These are phyloP conservation scores for Tulasnella sp. DNA, from an alignment of 768 basidiomycete species.

Conservation along the genomic window DNA sequence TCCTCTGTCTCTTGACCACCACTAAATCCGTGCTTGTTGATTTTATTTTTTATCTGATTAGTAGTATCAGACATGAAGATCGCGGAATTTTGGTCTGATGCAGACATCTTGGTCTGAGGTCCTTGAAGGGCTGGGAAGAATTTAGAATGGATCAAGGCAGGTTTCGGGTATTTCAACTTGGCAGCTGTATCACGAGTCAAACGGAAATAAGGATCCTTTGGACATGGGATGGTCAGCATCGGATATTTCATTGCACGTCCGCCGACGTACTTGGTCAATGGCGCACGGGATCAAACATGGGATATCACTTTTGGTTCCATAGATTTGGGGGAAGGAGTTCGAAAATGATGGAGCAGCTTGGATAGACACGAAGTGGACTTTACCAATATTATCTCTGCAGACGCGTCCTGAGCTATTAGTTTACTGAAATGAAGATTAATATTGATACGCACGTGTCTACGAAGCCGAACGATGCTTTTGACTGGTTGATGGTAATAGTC, in stretches of 20 bases:
- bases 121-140: constrained; percentile 99
- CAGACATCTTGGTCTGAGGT: constrained; percentile 98
- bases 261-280: constrained; percentile 60
- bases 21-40: constrained; percentile 91
- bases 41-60: constrained; percentile 92
- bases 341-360: constrained; percentile 96
- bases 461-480: constrained; percentile 94
- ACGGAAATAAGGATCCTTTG: constrained; percentile 81
- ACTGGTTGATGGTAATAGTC: constrained; percentile 85
- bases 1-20: constrained; percentile 94
- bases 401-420: background rate
- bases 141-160: constrained; percentile 80
- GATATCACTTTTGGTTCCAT: constrained; percentile 65
- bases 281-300: constrained; percentile 96
- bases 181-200: constrained; percentile 90
- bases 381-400: constrained; percentile 89
- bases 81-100: constrained; percentile 80
- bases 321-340: constrained; percentile 97
- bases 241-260: constrained; percentile 22
- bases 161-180: constrained; percentile 93
- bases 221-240: too few species aligned
- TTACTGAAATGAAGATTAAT: background rate
- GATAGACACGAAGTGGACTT: constrained; percentile 89
- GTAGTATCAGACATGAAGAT: constrained; percentile 94
- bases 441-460: constrained; percentile 62